Base-by-base conservation (phyloP, 1,284 basidiomycete genomes). In the Cutaneotrichosporon sp. region DNA sequence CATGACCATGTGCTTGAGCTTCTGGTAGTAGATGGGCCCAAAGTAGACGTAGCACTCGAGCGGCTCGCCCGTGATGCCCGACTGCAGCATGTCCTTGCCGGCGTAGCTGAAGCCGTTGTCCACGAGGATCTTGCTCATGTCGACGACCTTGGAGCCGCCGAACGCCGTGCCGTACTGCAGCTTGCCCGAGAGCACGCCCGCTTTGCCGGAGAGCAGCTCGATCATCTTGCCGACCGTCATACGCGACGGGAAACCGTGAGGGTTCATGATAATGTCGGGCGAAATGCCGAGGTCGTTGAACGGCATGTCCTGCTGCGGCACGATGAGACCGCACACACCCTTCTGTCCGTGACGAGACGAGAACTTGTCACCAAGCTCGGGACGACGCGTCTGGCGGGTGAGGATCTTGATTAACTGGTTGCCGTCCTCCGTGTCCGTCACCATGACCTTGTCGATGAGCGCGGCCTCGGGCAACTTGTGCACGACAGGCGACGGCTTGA, bases 221-320 rank as follows among this genome's bases (percentile, higher is more conserved):
- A 99, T 97, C 97, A 99, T 99, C 82, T 99, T 99, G 51, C 97
- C 97, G 43, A 99, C 97, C 34, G 97, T 98, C 95, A 99, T 99
- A 58, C 97, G 92, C 60, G 93, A 97, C 2, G 97, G 97, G 85
- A 99, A 99, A 73, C 97, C 97, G 80, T 99, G 97, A 3, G 97
- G 97, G 78, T 99, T 99, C 95, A 99, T 99, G 82, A 99, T 98
- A 22, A 95, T 92, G 80, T 99, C 97, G 87, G 81, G 94, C 74
- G 87, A 89, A 69, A 98, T 95, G 31, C 97, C 97, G 73, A 91
- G 88, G 81, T 99, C 95, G 73, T 95, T 97, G 84, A 99, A 99
- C 4, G 97, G 97, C 93, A 99, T 90, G 80, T 99, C 97, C 72
- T 94, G 93, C 75, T 99, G 97, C 70, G 94, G 95, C 56, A 98